Base-by-base conservation (phyloP, 1,284 basidiomycete genomes). In the Marasmius fiardii region DNA sequence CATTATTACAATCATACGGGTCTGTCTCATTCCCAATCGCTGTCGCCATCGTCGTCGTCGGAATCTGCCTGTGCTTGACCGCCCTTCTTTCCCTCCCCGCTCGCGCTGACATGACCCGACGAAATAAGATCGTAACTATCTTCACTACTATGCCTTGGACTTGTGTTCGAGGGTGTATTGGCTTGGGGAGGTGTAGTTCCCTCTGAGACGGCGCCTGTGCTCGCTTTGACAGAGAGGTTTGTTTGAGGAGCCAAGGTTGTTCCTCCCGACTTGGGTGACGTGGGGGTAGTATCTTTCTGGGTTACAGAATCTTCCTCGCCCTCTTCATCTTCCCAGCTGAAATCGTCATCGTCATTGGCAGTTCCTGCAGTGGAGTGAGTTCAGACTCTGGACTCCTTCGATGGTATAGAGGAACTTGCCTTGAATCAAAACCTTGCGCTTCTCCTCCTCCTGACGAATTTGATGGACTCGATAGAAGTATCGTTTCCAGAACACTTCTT, bases 391-490 rank as follows among this genome's bases (percentile, higher is more conserved):
- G 54, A 51, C 49, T 50, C 37, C 16, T 28, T 55, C 7, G 16
- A 53, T 14, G 48, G 45, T 7, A 56, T 14, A 8, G 31, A 28
- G 31, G 55, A 77, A 52, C 28, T 31, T 66, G 90, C 93, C 86
- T 76, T 88, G 81, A 18, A 98, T 73, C 23, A 97, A 71, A 26
- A 83, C 81, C 70, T 92, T 92, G 57, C 95, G 83, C 62, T 87
- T 86, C 64, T 83, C 83, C 67, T 94, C 92, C 62, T 95, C 93
- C 26, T 77, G 73, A 60, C 90, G 85, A 58, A 97, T 95, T 70
- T 94, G 92, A 67, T 90, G 77, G 34, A 87, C 84, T 35, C 94
- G 84, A 83, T 95, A 98, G 73, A 95, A 93, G 72, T 94, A 97
- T 14, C 94, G 80, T 50, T 83, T 82, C 95, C 95, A 97, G 72